Percentiles rank a stretch among this genome's conserved stretches.
Conservation (phyloP, 1,284 basidiomycete species). For the Prillingera fragicola region DNA sequence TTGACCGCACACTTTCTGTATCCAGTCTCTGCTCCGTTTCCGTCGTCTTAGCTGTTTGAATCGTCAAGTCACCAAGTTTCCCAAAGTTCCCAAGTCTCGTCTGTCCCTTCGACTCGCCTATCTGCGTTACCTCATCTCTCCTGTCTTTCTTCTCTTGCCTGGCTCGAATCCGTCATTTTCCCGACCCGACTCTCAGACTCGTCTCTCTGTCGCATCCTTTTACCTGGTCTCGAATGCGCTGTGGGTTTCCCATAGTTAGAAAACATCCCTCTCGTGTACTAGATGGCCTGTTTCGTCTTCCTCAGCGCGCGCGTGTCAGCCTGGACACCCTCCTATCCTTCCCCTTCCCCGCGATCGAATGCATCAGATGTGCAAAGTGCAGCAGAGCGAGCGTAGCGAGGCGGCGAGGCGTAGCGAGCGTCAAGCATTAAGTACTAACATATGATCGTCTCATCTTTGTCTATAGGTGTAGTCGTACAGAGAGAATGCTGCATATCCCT, state of each 20-base stretch:
- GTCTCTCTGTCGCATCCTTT: too few relatives aligned
- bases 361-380: conserved; percentile 1
- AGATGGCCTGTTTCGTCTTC: neutral
- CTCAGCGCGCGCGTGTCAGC: neutral
- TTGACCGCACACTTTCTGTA: conserved; percentile 11
- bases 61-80: too few relatives aligned
- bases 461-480: too few relatives aligned
- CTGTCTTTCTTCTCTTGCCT: neutral
- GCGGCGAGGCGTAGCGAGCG: too few relatives aligned
- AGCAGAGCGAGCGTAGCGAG: too few relatives aligned
- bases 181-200: neutral
- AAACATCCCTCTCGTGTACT: neutral
- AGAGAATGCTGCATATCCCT: too few relatives aligned
- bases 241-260: neutral
- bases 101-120: neutral
- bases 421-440: too few relatives aligned
- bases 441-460: too few relatives aligned
- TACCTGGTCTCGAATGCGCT: too few relatives aligned
- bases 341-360: conserved; percentile 8
- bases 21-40: conserved; percentile 1
- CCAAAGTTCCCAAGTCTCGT: conserved; percentile 4
- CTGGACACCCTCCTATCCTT: neutral
- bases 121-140: neutral
- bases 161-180: neutral
- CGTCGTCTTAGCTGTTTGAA: neutral